Evolutionary conservation across 192 early-diverging fungal genomes (phyloP), one percentile per base, ranked within the genome.

Genomic region (Linnemannia hyalina): DNA sequence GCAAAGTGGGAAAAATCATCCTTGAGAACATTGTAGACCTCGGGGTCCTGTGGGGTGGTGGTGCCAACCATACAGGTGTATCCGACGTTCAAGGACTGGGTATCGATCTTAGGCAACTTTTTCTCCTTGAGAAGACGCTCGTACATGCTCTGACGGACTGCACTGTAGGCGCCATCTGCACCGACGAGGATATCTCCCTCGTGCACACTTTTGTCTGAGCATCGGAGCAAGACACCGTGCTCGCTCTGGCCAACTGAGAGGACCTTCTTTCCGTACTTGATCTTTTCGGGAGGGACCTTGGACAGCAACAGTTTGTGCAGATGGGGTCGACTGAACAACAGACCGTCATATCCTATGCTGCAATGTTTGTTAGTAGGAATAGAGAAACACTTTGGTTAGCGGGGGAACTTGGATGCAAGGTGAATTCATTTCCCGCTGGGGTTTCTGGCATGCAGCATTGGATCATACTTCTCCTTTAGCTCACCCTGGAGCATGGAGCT

Each of bases 121-220:
- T 75, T 71, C 10, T 76, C 75, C 47, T 85, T 85, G 29, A 42
- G 22, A 9, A 83, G 42, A 2, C n/a, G 26, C 23, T 80, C 73
- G 49, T 85, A 85, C 42, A 85, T n/a, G 36, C 78, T 79, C 35
- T 76, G 74, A 15, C 83, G 73, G 23, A 85, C 78, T 15, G 74
- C 78, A 23, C 73, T 75, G 70, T 85, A 85, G 4, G 78, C 83
- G 0, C 83, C 83, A 69, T 85, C 83, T 2, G 83, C 83, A 3
- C 83, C 83, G 36, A 85, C 68, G 1, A 85, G 49, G 13, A 85
- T 85, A 60, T 85, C 83, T 3, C 83, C 83, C 7, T 85, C 55
- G 42, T 77, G 36, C 6, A 41, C 23, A 5, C 22, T 75, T 5
- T 63, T 63, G 60, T 85, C 83, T 29, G 78, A 23, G 22, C 68